Evolutionary conservation across 805 yeast genomes (phyloP).

Genomic region (Saccharomycopsis sp.): DNA sequence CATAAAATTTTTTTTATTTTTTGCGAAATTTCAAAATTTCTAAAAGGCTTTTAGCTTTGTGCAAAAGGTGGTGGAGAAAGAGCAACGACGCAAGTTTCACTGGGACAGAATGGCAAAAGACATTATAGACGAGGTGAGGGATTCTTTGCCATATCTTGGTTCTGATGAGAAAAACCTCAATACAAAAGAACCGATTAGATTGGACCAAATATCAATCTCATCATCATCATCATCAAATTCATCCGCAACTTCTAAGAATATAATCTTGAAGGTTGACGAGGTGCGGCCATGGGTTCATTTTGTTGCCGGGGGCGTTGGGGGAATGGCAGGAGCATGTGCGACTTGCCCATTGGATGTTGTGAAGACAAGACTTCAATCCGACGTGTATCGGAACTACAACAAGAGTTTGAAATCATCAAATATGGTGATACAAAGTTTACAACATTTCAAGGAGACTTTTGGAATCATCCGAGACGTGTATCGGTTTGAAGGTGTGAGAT

Average conservation of each 20-base stretch:
- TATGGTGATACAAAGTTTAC: slow-evolving; percentile 38
- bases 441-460: slow-evolving; percentile 79
- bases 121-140: slow-evolving; percentile 50
- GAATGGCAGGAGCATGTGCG: slow-evolving; percentile 93
- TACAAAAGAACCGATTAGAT: slow-evolving; percentile 31
- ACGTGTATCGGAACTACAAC: slow-evolving; percentile 55
- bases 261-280: slow-evolving; percentile 20
- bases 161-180: slow-evolving; percentile 66
- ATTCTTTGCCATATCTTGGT: slow-evolving; percentile 52
- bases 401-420: slow-evolving; percentile 27
- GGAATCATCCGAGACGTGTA: slow-evolving; percentile 62
- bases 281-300: slow-evolving; percentile 63
- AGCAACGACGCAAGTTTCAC: slow-evolving; percentile 27
- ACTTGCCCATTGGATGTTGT: slow-evolving; percentile 96
- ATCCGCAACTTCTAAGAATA: neutral
- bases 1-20: too few species aligned
- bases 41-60: too few species aligned
- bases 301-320: slow-evolving; percentile 91
- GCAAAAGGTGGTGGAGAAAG: slow-evolving; percentile 24
- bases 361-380: slow-evolving; percentile 89
- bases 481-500: slow-evolving; percentile 68
- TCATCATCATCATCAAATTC: too few species aligned
- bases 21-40: too few species aligned
- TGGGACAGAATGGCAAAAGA: too few species aligned
- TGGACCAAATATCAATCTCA: neutral